These are phyloP conservation scores for Fusarium transvaalense DNA, from an alignment of 2,329 filamentous ascomycete genomes.

Conservation along the genomic window DNA sequence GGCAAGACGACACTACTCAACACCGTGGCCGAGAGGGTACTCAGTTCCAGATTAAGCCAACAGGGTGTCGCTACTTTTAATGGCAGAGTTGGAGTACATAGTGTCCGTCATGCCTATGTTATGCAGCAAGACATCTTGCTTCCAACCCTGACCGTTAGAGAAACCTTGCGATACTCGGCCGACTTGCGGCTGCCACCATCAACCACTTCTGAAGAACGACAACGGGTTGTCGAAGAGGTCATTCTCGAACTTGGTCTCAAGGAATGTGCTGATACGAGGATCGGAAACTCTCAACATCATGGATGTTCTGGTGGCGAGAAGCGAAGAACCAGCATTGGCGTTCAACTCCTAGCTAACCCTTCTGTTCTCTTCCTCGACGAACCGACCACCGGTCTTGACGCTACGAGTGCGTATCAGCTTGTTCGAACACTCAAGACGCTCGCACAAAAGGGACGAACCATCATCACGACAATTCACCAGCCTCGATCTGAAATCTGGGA, in stretches of 20 bases:
- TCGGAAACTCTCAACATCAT: conserved; percentile 77
- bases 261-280: conserved; percentile 80
- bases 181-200: conserved; percentile 76
- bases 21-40: conserved; percentile 76
- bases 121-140: conserved; percentile 82
- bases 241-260: conserved; percentile 81
- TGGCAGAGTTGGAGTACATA: conserved; percentile 63
- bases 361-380: conserved; percentile 84
- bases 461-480: conserved; percentile 82
- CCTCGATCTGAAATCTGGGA: conserved; percentile 84
- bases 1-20: conserved; percentile 81
- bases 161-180: conserved; percentile 80
- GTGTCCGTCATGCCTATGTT: conserved; percentile 75
- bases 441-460: conserved; percentile 75
- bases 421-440: conserved; percentile 77
- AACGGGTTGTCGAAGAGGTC: conserved; percentile 77
- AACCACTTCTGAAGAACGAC: conserved; percentile 69
- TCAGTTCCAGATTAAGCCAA: conserved; percentile 64
- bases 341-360: conserved; percentile 83
- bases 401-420: conserved; percentile 80
- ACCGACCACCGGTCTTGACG: conserved; percentile 82
- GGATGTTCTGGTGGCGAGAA: conserved; percentile 86
- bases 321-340: conserved; percentile 79
- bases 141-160: conserved; percentile 79
- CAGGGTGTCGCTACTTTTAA: conserved; percentile 73